Evolutionary conservation across 768 basidiomycete genomes (phyloP), one percentile per base, ranked within the genome.

Genomic region (Termitomyces sp.): DNA sequence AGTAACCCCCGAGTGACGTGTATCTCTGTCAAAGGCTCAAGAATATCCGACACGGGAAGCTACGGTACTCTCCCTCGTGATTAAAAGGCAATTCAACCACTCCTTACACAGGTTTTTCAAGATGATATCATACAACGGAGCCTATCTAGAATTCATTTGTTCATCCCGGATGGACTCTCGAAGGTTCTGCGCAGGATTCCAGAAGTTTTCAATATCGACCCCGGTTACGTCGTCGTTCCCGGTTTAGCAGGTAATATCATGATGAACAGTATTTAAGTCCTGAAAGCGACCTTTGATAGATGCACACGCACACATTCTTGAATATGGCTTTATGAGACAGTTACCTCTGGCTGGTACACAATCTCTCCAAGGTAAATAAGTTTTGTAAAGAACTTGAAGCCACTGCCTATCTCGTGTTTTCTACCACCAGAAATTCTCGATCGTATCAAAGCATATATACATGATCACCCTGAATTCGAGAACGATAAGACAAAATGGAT

Each of bases 221-320:
- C 68, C 35, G 48, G 60, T 16, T 79, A 79, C 24, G 81, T 87
- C 53, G 73, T 92, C 13, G 83, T 91, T 7, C 91, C 91, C 0
- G 92, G 91, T 20, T 76, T 94, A 18, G 75, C 89, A 70, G 91
- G 91, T 89, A 68, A 24, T 12, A 22, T 33, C 18, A 38, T 61
- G 16, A 59, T 51, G 15, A 22, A 15, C 28, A 18, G 15, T 13
- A 18, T 35, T 35, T 44, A 20, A 40, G 1, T n/a, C 11, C 22
- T 36, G 16, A 16, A n/a, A 20, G 20, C 42, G 44, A 38, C 55
- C 35, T 38, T 44, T 44, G 5, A 16, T 59, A 89, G 92, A 94
- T 71, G 85, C 91, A 0, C 92, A 94, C 72, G 91, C 87, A 0
- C 93, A 95, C 69, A 74, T 93, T 20, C 69, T 93, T 38, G 78